Evolutionary conservation across 805 yeast genomes (phyloP), one percentile per base, ranked within the genome.

Genomic region (Ogataea allantospora): DNA sequence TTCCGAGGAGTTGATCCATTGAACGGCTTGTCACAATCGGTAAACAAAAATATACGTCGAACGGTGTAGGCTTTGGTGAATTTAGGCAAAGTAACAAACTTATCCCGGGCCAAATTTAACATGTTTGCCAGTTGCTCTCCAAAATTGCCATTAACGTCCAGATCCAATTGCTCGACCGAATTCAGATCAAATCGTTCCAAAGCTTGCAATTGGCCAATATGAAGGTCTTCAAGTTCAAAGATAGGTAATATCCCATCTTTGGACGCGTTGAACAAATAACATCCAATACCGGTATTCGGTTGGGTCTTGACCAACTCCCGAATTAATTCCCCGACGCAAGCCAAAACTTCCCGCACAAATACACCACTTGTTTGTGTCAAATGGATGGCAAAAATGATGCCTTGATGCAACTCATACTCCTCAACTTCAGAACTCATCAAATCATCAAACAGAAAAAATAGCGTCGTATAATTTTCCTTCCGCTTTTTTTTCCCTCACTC

Each of bases 271-370:
- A 75, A 77, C 11, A 83, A 54, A 51, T 80, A 75, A 31, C 88
- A 74, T 0, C 96, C 97, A 17, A 87, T 65, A 0, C 87, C 89
- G 1, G 91, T 82, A 30, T 69, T 67, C 1, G 88, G 86, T 25
- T 76, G 60, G 0, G 82, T 70, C 22, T 83, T 77, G 2, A 83
- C 77, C 40, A 86, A 65, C 33, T 78, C 81, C 3, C 80, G 68
- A 62, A 88, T 73, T 23, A 87, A 63, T n/a, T 75, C 78, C 35
- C 71, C 66, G 6, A 85, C 66, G 2, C 83, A 70, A 10, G 68
- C 67, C 12, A 89, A 53, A 7, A 83, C 77, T 2, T 34, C 27
- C 2, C 54, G 39, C n/a, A 71, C 54, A 12, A 66, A 67, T 4
- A 48, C 42, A 33, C 67, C 59, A 46, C 80, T 65, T 0, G 73